Percentiles rank a stretch among this genome's conserved stretches.
These are phyloP conservation scores for Picea sitchensis DNA, from an alignment of 75 land plant genomes.

Conservation along the genomic window DNA sequence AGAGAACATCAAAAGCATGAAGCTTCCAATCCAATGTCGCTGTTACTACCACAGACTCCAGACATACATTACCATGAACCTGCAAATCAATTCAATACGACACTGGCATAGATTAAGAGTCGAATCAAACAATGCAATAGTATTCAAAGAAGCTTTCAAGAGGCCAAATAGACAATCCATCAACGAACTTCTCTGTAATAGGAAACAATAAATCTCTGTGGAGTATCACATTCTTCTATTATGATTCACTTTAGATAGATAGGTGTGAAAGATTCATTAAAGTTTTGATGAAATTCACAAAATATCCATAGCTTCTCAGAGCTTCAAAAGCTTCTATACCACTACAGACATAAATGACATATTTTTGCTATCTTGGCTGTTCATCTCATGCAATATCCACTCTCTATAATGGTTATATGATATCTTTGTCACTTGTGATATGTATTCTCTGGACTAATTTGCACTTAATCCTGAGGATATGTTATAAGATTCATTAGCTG, in stretches of 20 bases:
- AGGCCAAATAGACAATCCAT: neutral
- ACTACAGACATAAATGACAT: too few relatives aligned
- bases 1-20: constrained; percentile 98
- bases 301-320: neutral
- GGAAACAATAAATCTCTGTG: neutral
- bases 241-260: neutral
- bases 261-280: neutral
- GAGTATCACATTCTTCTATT: neutral
- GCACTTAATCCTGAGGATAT: too few relatives aligned
- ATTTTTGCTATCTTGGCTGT: too few relatives aligned
- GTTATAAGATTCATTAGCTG: too few relatives aligned
- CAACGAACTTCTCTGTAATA: neutral
- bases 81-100: constrained; percentile 20
- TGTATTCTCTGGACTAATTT: too few relatives aligned
- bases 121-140: neutral
- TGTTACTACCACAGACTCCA: constrained; percentile 95
- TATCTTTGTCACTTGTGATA: too few relatives aligned
- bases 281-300: neutral
- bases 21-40: constrained; percentile 98
- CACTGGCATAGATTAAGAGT: neutral
- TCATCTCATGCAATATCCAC: too few relatives aligned
- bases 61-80: constrained; percentile 99
- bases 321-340: too few relatives aligned
- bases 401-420: too few relatives aligned
- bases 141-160: neutral